phyloP scores from a whole-genome alignment of 2,329 filamentous ascomycete genomes.

The Aureobasidium namibiae region DNA sequence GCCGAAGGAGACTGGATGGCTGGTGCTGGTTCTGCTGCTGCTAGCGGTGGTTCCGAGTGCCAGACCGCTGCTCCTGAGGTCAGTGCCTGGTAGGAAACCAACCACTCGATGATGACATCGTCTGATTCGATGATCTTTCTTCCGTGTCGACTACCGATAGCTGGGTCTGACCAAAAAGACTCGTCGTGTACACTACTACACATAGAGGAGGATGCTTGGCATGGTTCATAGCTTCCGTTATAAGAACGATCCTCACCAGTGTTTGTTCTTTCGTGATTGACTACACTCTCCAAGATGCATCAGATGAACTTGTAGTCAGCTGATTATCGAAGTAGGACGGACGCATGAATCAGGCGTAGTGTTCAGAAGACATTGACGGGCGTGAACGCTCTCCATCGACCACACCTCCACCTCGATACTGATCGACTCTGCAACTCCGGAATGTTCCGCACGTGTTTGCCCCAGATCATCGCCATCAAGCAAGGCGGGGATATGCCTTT shows the following conservation, averaged over 20 bases:
- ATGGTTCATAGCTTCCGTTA: not conserved
- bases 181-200: not conserved
- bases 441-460: not conserved
- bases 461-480: not conserved
- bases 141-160: not conserved
- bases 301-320: not conserved
- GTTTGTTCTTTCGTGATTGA: not conserved
- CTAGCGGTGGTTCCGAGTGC: conserved; percentile 6
- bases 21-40: not conserved
- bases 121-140: not conserved
- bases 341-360: no score
- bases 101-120: not conserved
- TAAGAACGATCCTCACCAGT: not conserved
- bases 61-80: conserved; percentile 3
- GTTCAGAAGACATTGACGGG: not conserved
- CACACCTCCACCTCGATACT: not conserved
- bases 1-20: conserved; percentile 8
- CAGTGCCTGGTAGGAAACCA: conserved; percentile 1
- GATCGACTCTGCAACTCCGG: not conserved
- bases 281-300: not conserved
- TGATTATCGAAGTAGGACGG: not conserved
- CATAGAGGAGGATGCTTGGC: not conserved
- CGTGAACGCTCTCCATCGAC: no score
- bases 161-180: not conserved
- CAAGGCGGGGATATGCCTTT: not conserved